Evolutionary conservation across 2,329 filamentous ascomycete species (phyloP).

Genomic region (Tolypocladium ophioglossoides): DNA sequence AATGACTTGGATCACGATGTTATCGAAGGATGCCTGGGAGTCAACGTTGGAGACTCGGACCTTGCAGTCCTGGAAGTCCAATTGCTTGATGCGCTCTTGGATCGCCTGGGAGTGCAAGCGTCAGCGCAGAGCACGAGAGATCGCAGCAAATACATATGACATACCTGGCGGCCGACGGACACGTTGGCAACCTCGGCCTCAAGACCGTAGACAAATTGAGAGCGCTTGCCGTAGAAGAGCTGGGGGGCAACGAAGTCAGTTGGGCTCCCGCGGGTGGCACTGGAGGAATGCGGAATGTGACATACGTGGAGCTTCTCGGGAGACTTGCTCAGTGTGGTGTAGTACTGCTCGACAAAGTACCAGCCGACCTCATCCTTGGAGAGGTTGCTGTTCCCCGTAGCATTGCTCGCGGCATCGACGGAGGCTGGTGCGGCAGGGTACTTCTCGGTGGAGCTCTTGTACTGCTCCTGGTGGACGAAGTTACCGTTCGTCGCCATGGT

Average conservation of each 20-base stretch:
- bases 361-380: slow-evolving; percentile 94
- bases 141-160: slow-evolving; percentile 1
- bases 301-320: slow-evolving; percentile 83
- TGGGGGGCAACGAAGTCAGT: slow-evolving; percentile 14
- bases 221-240: slow-evolving; percentile 94
- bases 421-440: slow-evolving; percentile 23
- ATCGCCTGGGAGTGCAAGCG: slow-evolving; percentile 54
- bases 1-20: slow-evolving; percentile 96
- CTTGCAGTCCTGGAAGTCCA: slow-evolving; percentile 96
- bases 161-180: slow-evolving; percentile 75
- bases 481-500: slow-evolving; percentile 50
- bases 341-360: slow-evolving; percentile 99
- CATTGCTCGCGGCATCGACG: slow-evolving; percentile 21
- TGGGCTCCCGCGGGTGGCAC: neutral
- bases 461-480: slow-evolving; percentile 33
- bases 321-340: slow-evolving; percentile 89
- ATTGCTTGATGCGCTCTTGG: slow-evolving; percentile 83
- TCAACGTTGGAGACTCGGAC: slow-evolving; percentile 97
- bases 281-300: slow-evolving; percentile 5
- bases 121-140: slow-evolving; percentile 4
- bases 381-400: slow-evolving; percentile 34
- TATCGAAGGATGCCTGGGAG: slow-evolving; percentile 82
- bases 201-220: slow-evolving; percentile 84
- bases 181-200: slow-evolving; percentile 85
- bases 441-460: slow-evolving; percentile 27